Percentiles rank a stretch among this genome's conserved stretches.
Conservation (phyloP, 345 rosid species). For the Salix purpurea region DNA sequence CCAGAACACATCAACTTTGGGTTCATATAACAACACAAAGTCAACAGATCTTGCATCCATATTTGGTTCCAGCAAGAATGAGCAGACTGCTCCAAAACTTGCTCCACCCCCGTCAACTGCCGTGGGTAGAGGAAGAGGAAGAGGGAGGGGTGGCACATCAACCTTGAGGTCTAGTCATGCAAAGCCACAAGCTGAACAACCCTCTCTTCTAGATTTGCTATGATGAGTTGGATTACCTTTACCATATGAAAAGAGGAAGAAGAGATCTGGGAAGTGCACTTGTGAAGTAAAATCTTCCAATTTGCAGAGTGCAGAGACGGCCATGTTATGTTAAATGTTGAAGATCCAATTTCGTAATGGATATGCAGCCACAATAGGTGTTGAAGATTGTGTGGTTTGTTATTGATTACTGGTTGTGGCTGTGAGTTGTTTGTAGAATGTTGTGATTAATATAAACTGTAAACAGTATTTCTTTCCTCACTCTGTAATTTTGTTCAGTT, state of each 20-base stretch:
- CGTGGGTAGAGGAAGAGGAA: slow-evolving; percentile 72
- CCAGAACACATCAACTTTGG: slow-evolving; percentile 39
- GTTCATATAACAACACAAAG: slow-evolving; percentile 44
- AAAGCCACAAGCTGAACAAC: slow-evolving; percentile 52
- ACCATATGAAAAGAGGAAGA: too few relatives aligned
- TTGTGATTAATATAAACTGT: neutral
- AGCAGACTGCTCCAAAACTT: slow-evolving; percentile 58
- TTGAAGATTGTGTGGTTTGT: neutral
- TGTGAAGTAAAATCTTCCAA: too few relatives aligned
- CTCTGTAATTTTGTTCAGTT: neutral
- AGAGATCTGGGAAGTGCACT: too few relatives aligned
- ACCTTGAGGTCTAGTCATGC: slow-evolving; percentile 38
- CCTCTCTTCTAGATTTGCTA: slow-evolving; percentile 64
- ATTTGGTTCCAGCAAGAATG: slow-evolving; percentile 59
- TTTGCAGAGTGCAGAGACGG: too few relatives aligned
- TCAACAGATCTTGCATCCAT: slow-evolving; percentile 63
- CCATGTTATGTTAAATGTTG: too few relatives aligned
- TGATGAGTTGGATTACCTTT: too few relatives aligned
- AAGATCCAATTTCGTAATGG: too few relatives aligned
- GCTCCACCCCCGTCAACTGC: slow-evolving; percentile 84
- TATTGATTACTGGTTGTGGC: neutral
- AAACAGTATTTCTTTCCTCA: neutral
- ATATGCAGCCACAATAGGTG: neutral
- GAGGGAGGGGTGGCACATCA: slow-evolving; percentile 50
- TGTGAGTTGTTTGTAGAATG: neutral